Evolutionary conservation across 768 basidiomycete genomes (phyloP).

Genomic region (Tulasnella sp.): DNA sequence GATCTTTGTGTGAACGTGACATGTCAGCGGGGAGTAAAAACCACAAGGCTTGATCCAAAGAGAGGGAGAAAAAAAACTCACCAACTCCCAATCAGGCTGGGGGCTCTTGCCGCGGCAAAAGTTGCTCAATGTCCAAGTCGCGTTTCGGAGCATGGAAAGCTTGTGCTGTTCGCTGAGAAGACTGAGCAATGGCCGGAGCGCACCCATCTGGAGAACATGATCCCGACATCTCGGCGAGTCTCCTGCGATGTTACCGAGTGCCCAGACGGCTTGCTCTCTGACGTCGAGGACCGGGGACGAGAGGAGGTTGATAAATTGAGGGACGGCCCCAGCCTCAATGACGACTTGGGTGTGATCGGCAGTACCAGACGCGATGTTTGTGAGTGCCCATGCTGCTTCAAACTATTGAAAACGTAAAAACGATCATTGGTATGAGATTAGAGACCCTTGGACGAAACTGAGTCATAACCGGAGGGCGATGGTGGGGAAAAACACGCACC

Average conservation of each 20-base stretch:
- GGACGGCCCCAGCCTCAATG: constrained; percentile 87
- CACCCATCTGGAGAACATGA: constrained; percentile 88
- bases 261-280: constrained; percentile 99
- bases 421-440: too few species aligned
- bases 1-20: constrained; percentile 43
- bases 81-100: constrained; percentile 96
- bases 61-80: constrained; percentile 41
- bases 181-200: constrained; percentile 80
- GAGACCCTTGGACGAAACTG: background rate
- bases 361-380: constrained; percentile 96
- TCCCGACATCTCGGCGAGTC: constrained; percentile 97
- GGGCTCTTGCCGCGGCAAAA: constrained; percentile 98
- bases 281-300: constrained; percentile 94
- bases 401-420: constrained; percentile 41
- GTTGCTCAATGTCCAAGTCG: constrained; percentile 99
- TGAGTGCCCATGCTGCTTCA: constrained; percentile 95
- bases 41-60: too few species aligned
- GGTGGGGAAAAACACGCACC: constrained; percentile 22
- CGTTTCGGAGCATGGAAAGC: constrained; percentile 94
- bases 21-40: background rate
- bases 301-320: constrained; percentile 92
- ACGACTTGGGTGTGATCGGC: constrained; percentile 98
- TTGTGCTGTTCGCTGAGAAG: constrained; percentile 95
- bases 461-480: background rate
- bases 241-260: constrained; percentile 96